phyloP scores from a whole-genome alignment of 2,329 filamentous ascomycete genomes.

The Plectosphaerella cucumerina region DNA sequence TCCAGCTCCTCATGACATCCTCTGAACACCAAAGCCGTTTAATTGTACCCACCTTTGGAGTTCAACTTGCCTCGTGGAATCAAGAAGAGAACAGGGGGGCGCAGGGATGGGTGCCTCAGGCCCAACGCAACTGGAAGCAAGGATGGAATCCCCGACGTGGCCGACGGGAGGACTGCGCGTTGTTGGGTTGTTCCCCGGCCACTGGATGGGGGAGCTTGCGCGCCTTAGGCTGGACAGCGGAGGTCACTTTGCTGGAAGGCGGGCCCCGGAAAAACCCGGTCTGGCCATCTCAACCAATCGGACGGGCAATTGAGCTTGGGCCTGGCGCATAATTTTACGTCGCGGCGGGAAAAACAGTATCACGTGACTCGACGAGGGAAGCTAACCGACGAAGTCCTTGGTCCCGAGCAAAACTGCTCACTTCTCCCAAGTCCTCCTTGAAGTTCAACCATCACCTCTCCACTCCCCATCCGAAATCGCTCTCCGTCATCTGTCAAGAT shows the following conservation, averaged over 20 bases:
- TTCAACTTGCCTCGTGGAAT: too few species aligned
- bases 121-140: too few species aligned
- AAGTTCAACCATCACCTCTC: conserved; percentile 49
- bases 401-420: conserved; percentile 45
- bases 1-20: too few species aligned
- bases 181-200: not conserved
- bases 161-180: too few species aligned
- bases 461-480: conserved; percentile 55
- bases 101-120: too few species aligned
- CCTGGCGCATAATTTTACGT: conserved; percentile 3
- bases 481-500: conserved; percentile 70
- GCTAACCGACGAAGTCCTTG: conserved; percentile 37
- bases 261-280: conserved; percentile 1
- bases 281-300: not conserved
- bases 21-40: too few species aligned
- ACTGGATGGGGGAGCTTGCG: not conserved
- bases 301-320: not conserved
- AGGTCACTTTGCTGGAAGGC: not conserved
- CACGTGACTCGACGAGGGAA: conserved; percentile 35
- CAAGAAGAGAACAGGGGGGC: too few species aligned
- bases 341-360: conserved; percentile 6
- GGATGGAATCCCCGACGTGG: too few species aligned
- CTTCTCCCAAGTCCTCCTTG: conserved; percentile 44
- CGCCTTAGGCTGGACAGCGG: not conserved
- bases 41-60: too few species aligned